Conservation (phyloP, 495 filamentous ascomycete species). For the Lentithecium fluviatile region DNA sequence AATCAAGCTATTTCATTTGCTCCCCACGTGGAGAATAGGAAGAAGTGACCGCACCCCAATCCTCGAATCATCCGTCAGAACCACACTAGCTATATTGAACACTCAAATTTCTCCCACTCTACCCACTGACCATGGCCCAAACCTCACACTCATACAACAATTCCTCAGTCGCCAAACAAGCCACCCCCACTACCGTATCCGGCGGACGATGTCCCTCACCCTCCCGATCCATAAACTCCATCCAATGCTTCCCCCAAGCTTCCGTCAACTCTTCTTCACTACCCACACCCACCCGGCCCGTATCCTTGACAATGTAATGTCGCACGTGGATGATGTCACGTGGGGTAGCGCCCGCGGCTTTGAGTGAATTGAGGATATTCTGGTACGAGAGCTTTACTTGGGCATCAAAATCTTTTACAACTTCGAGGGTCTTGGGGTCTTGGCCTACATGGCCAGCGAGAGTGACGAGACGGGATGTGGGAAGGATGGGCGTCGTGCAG, state of each 20-base stretch:
- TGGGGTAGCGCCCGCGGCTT: constrained; percentile 20
- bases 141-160: constrained; percentile 22
- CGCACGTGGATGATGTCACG: constrained; percentile 18
- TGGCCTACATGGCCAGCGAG: constrained; percentile 15
- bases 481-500: constrained; percentile 12
- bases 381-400: constrained; percentile 14
- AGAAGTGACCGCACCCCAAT: too few relatives aligned
- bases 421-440: background rate
- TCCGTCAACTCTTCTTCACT: constrained; percentile 9
- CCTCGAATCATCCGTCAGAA: too few relatives aligned
- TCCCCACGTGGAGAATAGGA: too few relatives aligned
- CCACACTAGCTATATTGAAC: too few relatives aligned
- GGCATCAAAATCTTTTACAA: background rate
- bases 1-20: too few relatives aligned
- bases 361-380: constrained; percentile 6
- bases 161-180: constrained; percentile 12
- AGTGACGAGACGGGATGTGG: constrained; percentile 11
- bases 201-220: constrained; percentile 22
- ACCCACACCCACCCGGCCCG: constrained; percentile 9
- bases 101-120: too few relatives aligned
- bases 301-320: constrained; percentile 21
- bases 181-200: constrained; percentile 28
- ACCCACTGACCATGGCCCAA: constrained; percentile 15
- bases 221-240: constrained; percentile 22
- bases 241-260: constrained; percentile 22